These are phyloP conservation scores for Phanerodontia chrysosporium DNA, from an alignment of 768 basidiomycete species.

Conservation along the genomic window DNA sequence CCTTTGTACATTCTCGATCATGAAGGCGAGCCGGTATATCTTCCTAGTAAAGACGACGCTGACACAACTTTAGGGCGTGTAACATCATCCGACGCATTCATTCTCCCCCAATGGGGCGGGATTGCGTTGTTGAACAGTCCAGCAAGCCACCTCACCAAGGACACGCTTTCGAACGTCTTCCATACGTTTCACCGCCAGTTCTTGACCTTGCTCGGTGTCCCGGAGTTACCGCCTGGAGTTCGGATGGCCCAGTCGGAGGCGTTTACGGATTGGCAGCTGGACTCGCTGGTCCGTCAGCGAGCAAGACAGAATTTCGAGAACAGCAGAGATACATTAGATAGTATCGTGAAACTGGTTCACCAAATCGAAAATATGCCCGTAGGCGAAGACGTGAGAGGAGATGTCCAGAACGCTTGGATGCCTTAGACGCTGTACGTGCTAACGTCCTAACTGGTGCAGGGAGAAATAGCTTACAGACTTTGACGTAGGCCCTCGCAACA, in stretches of 20 bases:
- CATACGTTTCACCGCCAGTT: constrained; percentile 68
- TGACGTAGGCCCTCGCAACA: constrained; percentile 34
- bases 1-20: constrained; percentile 66
- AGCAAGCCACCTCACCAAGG: constrained; percentile 35
- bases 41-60: background rate
- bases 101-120: constrained; percentile 92
- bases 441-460: too few relatives aligned
- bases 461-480: background rate
- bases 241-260: constrained; percentile 18
- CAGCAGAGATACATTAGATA: constrained; percentile 70
- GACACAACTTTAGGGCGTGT: constrained; percentile 36
- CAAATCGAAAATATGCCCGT: constrained; percentile 94
- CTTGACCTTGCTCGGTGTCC: constrained; percentile 75
- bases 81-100: constrained; percentile 63
- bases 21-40: constrained; percentile 36
- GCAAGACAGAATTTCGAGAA: constrained; percentile 63
- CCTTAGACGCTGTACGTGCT: constrained; percentile 66
- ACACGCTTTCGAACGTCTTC: constrained; percentile 51
- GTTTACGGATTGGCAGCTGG: constrained; percentile 75
- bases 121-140: constrained; percentile 72
- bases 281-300: constrained; percentile 69
- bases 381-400: constrained; percentile 65
- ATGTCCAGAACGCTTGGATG: constrained; percentile 66
- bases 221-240: constrained; percentile 52
- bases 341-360: constrained; percentile 79